Evolutionary conservation across 208 protist species (phyloP), one percentile per base, ranked within the genome.

Genomic region (Trypanosoma boissoni): DNA sequence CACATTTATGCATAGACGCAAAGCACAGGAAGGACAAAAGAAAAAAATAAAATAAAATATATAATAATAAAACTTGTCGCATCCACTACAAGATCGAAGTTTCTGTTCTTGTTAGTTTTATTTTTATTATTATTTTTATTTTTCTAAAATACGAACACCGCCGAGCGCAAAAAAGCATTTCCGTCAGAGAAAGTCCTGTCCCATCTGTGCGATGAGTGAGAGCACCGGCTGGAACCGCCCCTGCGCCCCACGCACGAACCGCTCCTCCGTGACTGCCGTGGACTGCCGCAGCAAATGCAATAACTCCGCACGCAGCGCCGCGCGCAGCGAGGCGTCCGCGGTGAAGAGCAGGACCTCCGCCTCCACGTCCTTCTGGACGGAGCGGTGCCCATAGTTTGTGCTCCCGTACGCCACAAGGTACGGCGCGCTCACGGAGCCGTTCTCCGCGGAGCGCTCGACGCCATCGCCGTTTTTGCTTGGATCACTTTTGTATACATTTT

Each of bases 371-470:
- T 84, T 87, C 63, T 89, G 76, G 0, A 88, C 81, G 21, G 80
- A 91, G 45, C 90, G 90, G 59, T 86, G 78, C 8, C 90, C 86
- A 44, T 92, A 92, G 74, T 96, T 96, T 45, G 83, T 92, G 72
- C 86, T 93, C 55, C 90, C 86, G 69, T 92, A 86, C 4, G 83
- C 72, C 9, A 88, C 82, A n/a, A 89, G 58, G 56, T 86, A 86
- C 27, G 79, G 82, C n/a, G 68, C 49, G 14, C 37, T 28, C 6
- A 68, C n/a, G n/a, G n/a, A n/a, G n/a, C n/a, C 20, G 39, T 21
- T 16, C n/a, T 3, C 46, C 16, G 29, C 28, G 16, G 28, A 7
- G 2, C 46, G 29, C 6, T 58, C 50, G 23, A 23, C 37, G 20
- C 48, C 26, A 31, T 2, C 20, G 20, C 9, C 32, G 31, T 32